Percentiles rank a stretch among this genome's conserved stretches.
phyloP scores from a whole-genome alignment of 108 stramenopile genomes.

The Pseudonitzschia pungens region DNA sequence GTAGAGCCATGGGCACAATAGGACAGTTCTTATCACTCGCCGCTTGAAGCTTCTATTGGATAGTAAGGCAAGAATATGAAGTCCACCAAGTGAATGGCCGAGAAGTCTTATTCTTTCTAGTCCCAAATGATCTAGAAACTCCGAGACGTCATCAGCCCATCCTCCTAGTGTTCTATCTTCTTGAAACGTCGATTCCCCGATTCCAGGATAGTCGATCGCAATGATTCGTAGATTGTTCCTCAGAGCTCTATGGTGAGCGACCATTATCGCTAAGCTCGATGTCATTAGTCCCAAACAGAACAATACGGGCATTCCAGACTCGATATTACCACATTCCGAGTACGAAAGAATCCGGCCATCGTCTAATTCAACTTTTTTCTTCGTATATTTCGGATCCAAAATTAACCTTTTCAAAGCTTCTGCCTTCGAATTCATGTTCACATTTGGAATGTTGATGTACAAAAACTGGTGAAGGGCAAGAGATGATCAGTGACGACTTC shows the following conservation, averaged over 20 bases:
- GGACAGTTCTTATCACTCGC: constrained; percentile 16
- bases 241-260: constrained; percentile 26
- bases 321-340: constrained; percentile 32
- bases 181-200: constrained; percentile 31
- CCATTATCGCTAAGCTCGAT: constrained; percentile 29
- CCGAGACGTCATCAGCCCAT: constrained; percentile 25
- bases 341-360: constrained; percentile 38
- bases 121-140: constrained; percentile 23
- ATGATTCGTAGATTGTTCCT: constrained; percentile 27
- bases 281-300: constrained; percentile 37
- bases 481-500: too few relatives aligned
- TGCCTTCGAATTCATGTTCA: constrained; percentile 12
- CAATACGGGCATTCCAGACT: constrained; percentile 32
- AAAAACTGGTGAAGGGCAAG: background rate
- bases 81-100: constrained; percentile 31
- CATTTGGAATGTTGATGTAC: background rate
- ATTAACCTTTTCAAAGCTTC: constrained; percentile 25
- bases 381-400: constrained; percentile 27
- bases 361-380: constrained; percentile 23
- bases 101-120: constrained; percentile 8
- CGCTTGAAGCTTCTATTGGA: constrained; percentile 22
- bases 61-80: constrained; percentile 21
- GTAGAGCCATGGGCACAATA: constrained; percentile 33
- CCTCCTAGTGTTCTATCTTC: constrained; percentile 22
- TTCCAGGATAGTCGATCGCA: constrained; percentile 37